Evolutionary conservation across 2,329 filamentous ascomycete species (phyloP).

Genomic region (Claviceps pazoutovae): DNA sequence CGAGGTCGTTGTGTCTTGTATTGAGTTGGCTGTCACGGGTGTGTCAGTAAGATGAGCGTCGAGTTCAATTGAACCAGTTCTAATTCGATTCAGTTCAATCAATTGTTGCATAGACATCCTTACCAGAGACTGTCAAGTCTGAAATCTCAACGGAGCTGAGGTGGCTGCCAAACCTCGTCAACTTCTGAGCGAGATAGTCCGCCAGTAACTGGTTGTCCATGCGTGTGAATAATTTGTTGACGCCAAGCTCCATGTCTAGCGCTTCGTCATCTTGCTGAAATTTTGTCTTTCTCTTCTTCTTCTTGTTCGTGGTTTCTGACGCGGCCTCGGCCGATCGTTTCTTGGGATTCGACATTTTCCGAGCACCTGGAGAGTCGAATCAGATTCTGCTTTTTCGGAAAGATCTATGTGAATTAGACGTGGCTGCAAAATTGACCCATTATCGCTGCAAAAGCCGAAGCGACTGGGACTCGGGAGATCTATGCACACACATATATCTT

Average conservation of each 20-base stretch:
- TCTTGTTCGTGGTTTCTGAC: conserved; percentile 27
- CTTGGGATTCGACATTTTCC: conserved; percentile 26
- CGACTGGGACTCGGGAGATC: neutral
- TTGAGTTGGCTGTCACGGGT: conserved; percentile 46
- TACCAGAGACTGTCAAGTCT: conserved; percentile 69
- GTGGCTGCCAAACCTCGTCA: conserved; percentile 63
- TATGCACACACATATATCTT: neutral
- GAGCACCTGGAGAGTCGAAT: too few species aligned
- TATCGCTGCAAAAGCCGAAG: neutral
- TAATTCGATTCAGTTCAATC: too few species aligned
- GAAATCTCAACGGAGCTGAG: conserved; percentile 73
- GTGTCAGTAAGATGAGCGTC: conserved; percentile 1
- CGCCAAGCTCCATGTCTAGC: conserved; percentile 53
- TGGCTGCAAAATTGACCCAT: neutral
- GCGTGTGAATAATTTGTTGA: conserved; percentile 67
- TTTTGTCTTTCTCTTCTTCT: conserved; percentile 42
- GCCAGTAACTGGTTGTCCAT: conserved; percentile 77
- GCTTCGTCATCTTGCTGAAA: conserved; percentile 38
- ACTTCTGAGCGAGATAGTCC: conserved; percentile 71
- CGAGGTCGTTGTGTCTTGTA: conserved; percentile 67
- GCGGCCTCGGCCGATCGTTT: conserved; percentile 44
- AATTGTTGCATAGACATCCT: conserved; percentile 8
- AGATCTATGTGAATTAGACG: neutral
- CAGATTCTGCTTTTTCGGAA: conserved; percentile 6
- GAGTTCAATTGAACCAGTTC: neutral